phyloP scores from a whole-genome alignment of 345 rosid species.

The Gossypium stocksii region DNA sequence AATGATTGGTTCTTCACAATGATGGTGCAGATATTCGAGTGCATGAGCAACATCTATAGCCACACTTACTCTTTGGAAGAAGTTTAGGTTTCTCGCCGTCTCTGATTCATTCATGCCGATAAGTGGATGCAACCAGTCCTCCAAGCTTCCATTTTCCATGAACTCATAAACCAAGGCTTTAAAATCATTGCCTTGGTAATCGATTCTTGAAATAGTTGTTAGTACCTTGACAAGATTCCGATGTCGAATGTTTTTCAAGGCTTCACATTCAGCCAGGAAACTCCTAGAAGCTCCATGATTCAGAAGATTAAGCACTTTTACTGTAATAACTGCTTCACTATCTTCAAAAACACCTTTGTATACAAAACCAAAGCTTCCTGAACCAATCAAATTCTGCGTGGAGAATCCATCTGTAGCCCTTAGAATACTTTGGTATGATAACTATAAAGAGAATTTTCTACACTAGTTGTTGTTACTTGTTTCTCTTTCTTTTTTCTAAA shows the following conservation, averaged over 20 bases:
- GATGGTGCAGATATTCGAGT: slow-evolving; percentile 21
- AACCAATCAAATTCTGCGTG: slow-evolving; percentile 19
- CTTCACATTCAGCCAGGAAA: slow-evolving; percentile 46
- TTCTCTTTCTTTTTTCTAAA: neutral
- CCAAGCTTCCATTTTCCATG: slow-evolving; percentile 17
- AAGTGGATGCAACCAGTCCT: slow-evolving; percentile 14
- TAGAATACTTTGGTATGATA: neutral
- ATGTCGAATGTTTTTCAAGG: slow-evolving; percentile 30
- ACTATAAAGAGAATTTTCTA: neutral
- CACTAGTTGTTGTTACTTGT: neutral
- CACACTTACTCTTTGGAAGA: neutral
- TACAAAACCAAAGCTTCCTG: slow-evolving; percentile 23
- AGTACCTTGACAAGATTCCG: slow-evolving; percentile 41
- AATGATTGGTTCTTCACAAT: slow-evolving; percentile 1
- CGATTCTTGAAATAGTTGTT: slow-evolving; percentile 13
- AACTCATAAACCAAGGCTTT: slow-evolving; percentile 16
- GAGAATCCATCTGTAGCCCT: slow-evolving; percentile 28
- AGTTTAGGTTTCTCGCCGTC: neutral
- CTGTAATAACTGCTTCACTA: slow-evolving; percentile 11
- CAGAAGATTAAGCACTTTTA: too few relatives aligned
- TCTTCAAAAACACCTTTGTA: slow-evolving; percentile 16
- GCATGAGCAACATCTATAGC: slow-evolving; percentile 13
- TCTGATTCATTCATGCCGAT: neutral
- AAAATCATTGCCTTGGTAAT: slow-evolving; percentile 13
- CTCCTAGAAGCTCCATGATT: too few relatives aligned